Evolutionary conservation across 495 filamentous ascomycete genomes (phyloP).

Genomic region (Jackrogersella multiformis): DNA sequence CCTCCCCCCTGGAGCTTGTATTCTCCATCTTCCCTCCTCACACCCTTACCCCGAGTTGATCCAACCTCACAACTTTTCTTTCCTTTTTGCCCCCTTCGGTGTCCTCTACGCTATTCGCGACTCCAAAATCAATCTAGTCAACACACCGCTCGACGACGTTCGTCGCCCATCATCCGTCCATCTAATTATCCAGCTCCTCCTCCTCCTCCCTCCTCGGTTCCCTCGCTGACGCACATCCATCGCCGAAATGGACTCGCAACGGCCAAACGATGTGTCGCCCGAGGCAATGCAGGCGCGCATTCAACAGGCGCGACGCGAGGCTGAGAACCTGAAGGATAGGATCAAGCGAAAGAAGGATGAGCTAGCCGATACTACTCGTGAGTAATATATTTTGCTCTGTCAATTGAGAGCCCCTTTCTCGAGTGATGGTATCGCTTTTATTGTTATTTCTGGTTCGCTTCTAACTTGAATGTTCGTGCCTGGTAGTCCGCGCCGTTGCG

Average conservation of each 20-base stretch:
- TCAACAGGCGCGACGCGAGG: slow-evolving; percentile 95
- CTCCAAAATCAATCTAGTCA: slow-evolving; percentile 37
- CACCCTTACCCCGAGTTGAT: slow-evolving; percentile 48
- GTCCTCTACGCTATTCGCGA: slow-evolving; percentile 43
- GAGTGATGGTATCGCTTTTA: too few relatives aligned
- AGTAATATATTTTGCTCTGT: slow-evolving; percentile 54
- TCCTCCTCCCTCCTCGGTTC: slow-evolving; percentile 28
- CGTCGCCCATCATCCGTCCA: slow-evolving; percentile 33
- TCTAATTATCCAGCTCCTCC: slow-evolving; percentile 40
- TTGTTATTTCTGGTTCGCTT: slow-evolving; percentile 12
- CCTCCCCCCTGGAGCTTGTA: slow-evolving; percentile 40
- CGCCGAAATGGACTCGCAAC: slow-evolving; percentile 58
- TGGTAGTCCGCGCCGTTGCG: slow-evolving; percentile 88
- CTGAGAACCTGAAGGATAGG: slow-evolving; percentile 95
- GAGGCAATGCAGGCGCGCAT: slow-evolving; percentile 80
- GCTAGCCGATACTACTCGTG: slow-evolving; percentile 95
- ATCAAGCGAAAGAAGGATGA: slow-evolving; percentile 99
- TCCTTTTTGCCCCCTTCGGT: slow-evolving; percentile 46
- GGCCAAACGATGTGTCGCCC: slow-evolving; percentile 66
- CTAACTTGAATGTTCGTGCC: slow-evolving; percentile 13
- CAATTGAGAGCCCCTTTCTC: slow-evolving; percentile 12
- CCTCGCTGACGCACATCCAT: slow-evolving; percentile 43
- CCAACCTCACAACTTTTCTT: slow-evolving; percentile 50
- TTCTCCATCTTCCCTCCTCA: slow-evolving; percentile 39
- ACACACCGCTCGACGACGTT: slow-evolving; percentile 42